phyloP scores from a whole-genome alignment of 345 rosid species.

The Brassica rapa region DNA sequence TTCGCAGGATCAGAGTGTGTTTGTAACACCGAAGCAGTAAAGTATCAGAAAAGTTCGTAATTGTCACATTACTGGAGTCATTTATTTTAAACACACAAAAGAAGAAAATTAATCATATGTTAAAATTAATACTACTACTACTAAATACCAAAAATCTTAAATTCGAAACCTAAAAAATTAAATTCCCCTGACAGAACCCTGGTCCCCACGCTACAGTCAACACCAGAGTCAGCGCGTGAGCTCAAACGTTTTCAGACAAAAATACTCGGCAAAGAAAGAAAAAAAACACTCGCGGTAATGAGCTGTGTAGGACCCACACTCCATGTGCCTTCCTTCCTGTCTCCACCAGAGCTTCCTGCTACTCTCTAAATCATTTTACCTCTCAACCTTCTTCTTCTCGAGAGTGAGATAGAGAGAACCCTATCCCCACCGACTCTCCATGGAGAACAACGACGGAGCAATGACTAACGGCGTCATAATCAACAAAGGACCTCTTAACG shows the following conservation, averaged over 20 bases:
- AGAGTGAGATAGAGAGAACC: not conserved
- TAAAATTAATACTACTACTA: not conserved
- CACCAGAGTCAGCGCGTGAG: constrained; percentile 40
- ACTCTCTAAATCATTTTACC: not conserved
- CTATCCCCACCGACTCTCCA: constrained; percentile 1
- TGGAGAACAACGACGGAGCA: constrained; percentile 30
- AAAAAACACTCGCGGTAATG: constrained; percentile 37
- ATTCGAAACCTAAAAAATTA: constrained; percentile 16
- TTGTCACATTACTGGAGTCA: not conserved
- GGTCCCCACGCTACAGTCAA: constrained; percentile 36
- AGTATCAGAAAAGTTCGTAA: constrained; percentile 18
- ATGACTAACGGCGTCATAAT: constrained; percentile 19
- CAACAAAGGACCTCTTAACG: constrained; percentile 21
- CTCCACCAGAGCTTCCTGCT: constrained; percentile 79
- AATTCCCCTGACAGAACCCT: constrained; percentile 23
- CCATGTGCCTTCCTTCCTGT: constrained; percentile 99
- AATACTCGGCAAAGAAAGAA: not conserved
- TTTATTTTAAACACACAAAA: not conserved
- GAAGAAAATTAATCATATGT: not conserved
- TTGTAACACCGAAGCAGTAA: not conserved
- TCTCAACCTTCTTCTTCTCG: not conserved
- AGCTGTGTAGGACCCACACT: constrained; percentile 78
- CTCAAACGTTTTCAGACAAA: constrained; percentile 24
- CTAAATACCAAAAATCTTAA: not conserved
- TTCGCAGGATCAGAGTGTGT: not conserved